Conservation (phyloP, 495 filamentous ascomycete genomes). For the Penicillium dipodomyicola region DNA sequence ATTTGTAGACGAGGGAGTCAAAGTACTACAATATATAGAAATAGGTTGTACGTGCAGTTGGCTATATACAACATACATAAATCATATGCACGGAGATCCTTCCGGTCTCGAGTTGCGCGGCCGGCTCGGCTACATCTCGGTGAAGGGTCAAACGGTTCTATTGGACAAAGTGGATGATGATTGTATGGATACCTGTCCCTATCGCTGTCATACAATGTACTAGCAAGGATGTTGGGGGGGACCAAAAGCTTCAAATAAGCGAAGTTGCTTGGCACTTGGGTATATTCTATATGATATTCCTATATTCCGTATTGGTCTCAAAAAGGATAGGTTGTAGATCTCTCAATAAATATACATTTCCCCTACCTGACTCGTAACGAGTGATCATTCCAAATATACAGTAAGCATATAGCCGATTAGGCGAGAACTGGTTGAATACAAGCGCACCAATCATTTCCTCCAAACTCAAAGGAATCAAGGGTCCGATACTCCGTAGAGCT, state of each 20-base stretch:
- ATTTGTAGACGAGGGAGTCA: neutral
- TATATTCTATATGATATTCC: constrained; percentile 2
- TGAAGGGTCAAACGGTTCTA: neutral
- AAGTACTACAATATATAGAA: neutral
- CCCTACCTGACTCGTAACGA: neutral
- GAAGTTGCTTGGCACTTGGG: neutral
- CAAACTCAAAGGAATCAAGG: neutral
- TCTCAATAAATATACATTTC: too few species aligned
- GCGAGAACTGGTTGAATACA: too few species aligned
- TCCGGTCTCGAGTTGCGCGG: constrained; percentile 3
- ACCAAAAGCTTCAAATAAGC: neutral
- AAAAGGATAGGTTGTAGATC: neutral
- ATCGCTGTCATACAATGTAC: neutral
- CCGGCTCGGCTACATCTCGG: constrained; percentile 1
- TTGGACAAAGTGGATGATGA: neutral
- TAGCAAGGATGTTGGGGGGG: neutral
- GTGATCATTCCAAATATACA: constrained; percentile 2
- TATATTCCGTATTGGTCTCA: too few species aligned
- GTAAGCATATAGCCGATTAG: neutral
- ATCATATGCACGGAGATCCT: constrained; percentile 1
- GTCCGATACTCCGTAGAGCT: neutral
- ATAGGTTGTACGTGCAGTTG: neutral
- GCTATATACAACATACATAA: neutral
- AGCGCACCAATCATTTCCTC: too few species aligned
- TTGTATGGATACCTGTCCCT: neutral